Evolutionary conservation across 805 yeast genomes (phyloP).

Genomic region (Hanseniaspora pseudoguilliermondii): DNA sequence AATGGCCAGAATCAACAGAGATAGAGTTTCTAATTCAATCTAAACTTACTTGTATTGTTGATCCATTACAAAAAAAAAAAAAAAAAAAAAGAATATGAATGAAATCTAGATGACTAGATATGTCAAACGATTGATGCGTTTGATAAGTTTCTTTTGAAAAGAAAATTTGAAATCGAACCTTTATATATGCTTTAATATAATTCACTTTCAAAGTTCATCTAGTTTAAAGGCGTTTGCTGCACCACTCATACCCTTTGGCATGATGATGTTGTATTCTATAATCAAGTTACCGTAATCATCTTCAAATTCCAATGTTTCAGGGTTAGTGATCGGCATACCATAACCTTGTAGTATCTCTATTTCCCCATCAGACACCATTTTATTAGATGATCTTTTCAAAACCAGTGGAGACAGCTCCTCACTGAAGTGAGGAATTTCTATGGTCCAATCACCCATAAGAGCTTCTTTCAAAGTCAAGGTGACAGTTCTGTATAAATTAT

Average conservation of each 20-base stretch:
- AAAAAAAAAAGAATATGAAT: constrained; percentile 5
- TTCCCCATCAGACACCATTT: constrained; percentile 49
- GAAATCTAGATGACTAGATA: too few relatives aligned
- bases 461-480: constrained; percentile 63
- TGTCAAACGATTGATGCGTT: neutral
- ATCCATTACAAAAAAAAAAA: neutral
- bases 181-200: neutral
- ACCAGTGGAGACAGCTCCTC: constrained; percentile 35
- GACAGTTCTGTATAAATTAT: constrained; percentile 69
- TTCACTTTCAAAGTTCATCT: constrained; percentile 14
- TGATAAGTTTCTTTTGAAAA: neutral
- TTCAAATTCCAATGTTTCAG: constrained; percentile 22
- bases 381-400: constrained; percentile 40
- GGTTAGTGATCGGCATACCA: constrained; percentile 61
- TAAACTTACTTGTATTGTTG: too few relatives aligned
- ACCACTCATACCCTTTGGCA: constrained; percentile 25
- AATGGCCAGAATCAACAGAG: neutral
- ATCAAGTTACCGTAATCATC: constrained; percentile 42
- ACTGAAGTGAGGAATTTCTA: constrained; percentile 57
- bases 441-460: constrained; percentile 63
- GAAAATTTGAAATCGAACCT: neutral
- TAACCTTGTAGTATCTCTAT: constrained; percentile 56
- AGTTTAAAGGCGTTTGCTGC: neutral
- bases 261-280: constrained; percentile 37
- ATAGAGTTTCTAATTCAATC: neutral